Conservation (phyloP, 495 filamentous ascomycete species). For the Letharia columbiana region DNA sequence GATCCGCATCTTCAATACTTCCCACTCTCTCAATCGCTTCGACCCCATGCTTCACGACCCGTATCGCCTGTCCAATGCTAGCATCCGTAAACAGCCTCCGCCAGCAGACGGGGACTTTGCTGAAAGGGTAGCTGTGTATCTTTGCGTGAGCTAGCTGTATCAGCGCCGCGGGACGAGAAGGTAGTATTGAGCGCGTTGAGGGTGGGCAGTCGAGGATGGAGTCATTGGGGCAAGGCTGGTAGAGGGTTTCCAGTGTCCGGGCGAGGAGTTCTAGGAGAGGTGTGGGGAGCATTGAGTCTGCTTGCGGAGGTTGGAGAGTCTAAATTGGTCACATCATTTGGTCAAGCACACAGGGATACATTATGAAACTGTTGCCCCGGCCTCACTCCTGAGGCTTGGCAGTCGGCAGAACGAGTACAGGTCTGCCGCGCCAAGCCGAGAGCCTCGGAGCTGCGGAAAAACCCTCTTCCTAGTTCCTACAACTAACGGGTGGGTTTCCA, state of each 20-base stretch:
- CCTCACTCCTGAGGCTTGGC: no score
- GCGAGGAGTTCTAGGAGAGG: background rate
- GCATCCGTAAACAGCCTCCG: conserved; percentile 70
- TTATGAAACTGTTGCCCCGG: no score
- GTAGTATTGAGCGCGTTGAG: conserved; percentile 31
- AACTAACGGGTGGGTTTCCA: no score
- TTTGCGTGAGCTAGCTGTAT: conserved; percentile 46
- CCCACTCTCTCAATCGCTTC: conserved; percentile 13
- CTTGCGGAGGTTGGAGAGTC: background rate
- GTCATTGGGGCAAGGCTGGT: conserved; percentile 31
- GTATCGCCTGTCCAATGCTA: conserved; percentile 53
- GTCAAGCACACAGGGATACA: no score
- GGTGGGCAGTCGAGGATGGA: conserved; percentile 37
- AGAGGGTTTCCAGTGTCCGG: background rate
- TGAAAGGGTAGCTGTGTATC: conserved; percentile 68
- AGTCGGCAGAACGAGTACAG: no score
- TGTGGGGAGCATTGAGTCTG: background rate
- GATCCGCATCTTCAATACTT: conserved; percentile 11
- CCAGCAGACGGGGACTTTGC: conserved; percentile 68
- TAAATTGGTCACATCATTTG: no score
- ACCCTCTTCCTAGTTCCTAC: no score
- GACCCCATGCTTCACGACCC: conserved; percentile 30
- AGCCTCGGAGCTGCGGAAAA: no score
- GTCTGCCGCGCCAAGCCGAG: no score
- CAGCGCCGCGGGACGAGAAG: conserved; percentile 31